Evolutionary conservation across 495 filamentous ascomycete species (phyloP).

Genomic region (Cercophora samala): DNA sequence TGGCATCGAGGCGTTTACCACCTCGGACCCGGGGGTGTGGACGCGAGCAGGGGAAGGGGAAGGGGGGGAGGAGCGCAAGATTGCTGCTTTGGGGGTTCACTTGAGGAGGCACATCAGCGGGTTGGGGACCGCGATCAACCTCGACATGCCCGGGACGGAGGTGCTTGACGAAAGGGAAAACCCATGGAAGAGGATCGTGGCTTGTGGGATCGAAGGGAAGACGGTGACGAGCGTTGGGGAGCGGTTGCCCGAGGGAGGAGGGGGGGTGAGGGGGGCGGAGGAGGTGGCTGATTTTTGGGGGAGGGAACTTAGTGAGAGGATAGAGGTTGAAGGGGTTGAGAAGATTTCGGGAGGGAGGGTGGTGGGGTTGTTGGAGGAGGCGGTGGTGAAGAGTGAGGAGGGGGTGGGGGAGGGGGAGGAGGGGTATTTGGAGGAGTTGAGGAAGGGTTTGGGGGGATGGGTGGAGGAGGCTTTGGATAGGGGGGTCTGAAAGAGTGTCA

Average conservation of each 20-base stretch:
- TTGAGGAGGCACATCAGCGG: slow-evolving; percentile 78
- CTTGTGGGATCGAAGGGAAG: slow-evolving; percentile 81
- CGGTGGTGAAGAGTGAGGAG: slow-evolving; percentile 7
- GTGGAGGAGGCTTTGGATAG: neutral
- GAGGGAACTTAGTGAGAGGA: slow-evolving; percentile 24
- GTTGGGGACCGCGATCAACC: slow-evolving; percentile 83
- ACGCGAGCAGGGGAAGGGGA: slow-evolving; percentile 29
- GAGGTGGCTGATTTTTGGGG: slow-evolving; percentile 21
- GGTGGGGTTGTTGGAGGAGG: slow-evolving; percentile 20
- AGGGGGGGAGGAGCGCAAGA: slow-evolving; percentile 56
- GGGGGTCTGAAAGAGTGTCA: neutral
- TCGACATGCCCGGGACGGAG: slow-evolving; percentile 48
- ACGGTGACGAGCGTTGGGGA: slow-evolving; percentile 63
- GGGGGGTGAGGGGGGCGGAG: neutral
- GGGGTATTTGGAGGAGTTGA: slow-evolving; percentile 19
- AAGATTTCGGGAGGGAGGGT: slow-evolving; percentile 19
- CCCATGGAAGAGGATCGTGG: slow-evolving; percentile 64
- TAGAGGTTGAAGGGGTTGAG: slow-evolving; percentile 29
- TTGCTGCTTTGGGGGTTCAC: slow-evolving; percentile 87
- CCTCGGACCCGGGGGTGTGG: slow-evolving; percentile 87
- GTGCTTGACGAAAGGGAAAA: slow-evolving; percentile 24
- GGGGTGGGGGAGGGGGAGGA: neutral
- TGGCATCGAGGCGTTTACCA: slow-evolving; percentile 58
- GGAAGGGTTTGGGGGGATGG: slow-evolving; percentile 1
- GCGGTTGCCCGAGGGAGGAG: slow-evolving; percentile 20